phyloP scores from a whole-genome alignment of 83 land plant genomes.

The Larix sibirica region DNA sequence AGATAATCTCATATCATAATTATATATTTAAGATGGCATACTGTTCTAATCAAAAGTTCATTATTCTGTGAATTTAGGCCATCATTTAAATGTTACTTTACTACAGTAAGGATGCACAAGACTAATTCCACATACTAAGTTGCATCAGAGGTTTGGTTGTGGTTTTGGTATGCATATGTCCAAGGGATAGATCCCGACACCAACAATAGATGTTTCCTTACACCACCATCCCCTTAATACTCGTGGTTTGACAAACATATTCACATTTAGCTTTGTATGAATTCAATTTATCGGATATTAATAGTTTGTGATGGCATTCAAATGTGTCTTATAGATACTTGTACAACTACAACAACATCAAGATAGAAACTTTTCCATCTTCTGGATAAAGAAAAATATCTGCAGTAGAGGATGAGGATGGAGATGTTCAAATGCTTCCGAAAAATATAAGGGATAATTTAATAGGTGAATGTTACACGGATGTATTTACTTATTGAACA shows the following conservation, averaged over 20 bases:
- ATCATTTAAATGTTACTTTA: too few relatives aligned
- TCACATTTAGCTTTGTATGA: not conserved
- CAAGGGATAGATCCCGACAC: not conserved
- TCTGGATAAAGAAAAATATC: not conserved
- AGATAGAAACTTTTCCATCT: not conserved
- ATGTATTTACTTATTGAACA: not conserved
- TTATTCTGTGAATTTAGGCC: too few relatives aligned
- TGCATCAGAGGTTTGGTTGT: not conserved
- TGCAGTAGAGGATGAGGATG: not conserved
- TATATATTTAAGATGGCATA: too few relatives aligned
- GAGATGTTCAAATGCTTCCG: not conserved
- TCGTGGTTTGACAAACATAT: not conserved
- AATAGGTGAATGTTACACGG: not conserved
- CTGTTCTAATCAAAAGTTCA: too few relatives aligned
- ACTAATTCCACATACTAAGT: not conserved
- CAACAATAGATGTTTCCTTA: not conserved
- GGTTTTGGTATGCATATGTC: not conserved
- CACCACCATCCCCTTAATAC: not conserved
- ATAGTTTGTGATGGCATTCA: not conserved
- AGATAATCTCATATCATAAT: too few relatives aligned
- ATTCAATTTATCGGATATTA: not conserved
- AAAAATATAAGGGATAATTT: not conserved
- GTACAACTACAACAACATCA: not conserved
- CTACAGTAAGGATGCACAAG: too few relatives aligned
- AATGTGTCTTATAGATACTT: not conserved